Conservation (phyloP, 371 early-diverging fungal genomes). For the Mucor lusitanicus region DNA sequence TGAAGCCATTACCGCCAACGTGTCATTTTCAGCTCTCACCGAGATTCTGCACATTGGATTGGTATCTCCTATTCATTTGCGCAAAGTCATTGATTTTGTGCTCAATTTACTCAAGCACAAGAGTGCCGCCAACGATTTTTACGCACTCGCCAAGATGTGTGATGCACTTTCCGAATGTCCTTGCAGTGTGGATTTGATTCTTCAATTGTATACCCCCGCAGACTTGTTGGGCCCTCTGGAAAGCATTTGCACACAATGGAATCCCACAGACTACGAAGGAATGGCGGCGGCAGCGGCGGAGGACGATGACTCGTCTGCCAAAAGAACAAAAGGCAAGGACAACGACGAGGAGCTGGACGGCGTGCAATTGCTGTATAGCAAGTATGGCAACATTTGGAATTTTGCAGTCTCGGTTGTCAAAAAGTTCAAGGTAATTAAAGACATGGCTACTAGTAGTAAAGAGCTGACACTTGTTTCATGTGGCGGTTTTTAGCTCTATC, state of each 20-base stretch:
- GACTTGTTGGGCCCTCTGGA: conserved; percentile 39
- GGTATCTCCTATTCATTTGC: conserved; percentile 36
- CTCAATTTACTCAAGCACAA: conserved; percentile 35
- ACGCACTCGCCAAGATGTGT: conserved; percentile 34
- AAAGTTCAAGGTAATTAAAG: conserved; percentile 41
- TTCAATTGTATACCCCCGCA: conserved; percentile 41
- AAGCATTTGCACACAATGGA: conserved; percentile 43
- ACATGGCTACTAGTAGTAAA: too few relatives aligned
- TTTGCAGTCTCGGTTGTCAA: conserved; percentile 29
- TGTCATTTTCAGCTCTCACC: conserved; percentile 20
- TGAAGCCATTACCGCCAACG: conserved; percentile 16
- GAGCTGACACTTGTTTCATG: too few relatives aligned
- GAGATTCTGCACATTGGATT: conserved; percentile 46
- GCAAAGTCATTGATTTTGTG: conserved; percentile 35
- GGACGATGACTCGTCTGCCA: conserved; percentile 17
- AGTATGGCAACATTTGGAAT: conserved; percentile 49
- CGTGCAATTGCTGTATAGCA: conserved; percentile 30
- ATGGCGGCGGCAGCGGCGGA: too few relatives aligned
- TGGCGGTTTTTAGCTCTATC: conserved; percentile 21
- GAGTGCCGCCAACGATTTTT: conserved; percentile 24
- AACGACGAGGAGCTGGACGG: conserved; percentile 42
- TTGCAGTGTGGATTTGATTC: conserved; percentile 41
- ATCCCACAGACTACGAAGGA: conserved; percentile 17
- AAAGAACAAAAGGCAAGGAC: conserved; percentile 10
- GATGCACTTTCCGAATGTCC: conserved; percentile 38